Evolutionary conservation across 345 rosid species (phyloP).

Genomic region (Microcos paniculata): DNA sequence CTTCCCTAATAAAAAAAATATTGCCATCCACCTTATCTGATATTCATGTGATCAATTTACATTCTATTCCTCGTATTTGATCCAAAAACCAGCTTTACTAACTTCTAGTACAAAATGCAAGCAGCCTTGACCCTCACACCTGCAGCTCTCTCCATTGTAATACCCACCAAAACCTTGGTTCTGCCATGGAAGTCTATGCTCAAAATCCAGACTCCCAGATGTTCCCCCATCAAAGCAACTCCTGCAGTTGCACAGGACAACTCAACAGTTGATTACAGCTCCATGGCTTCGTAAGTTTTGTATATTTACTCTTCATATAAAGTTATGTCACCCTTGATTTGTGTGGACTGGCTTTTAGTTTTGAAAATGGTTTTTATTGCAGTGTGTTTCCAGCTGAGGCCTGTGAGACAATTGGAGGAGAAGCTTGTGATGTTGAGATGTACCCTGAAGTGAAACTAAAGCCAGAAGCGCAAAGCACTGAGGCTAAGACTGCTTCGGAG

Average conservation of each 20-base stretch:
- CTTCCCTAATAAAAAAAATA: slow-evolving; percentile 8
- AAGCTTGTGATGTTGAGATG: slow-evolving; percentile 57
- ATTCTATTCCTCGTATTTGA: neutral
- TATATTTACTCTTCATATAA: neutral
- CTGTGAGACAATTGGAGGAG: slow-evolving; percentile 66
- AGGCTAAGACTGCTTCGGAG: slow-evolving; percentile 38
- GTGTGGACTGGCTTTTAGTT: neutral
- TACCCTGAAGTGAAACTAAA: slow-evolving; percentile 66
- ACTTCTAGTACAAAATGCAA: slow-evolving; percentile 29
- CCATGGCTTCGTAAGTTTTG: slow-evolving; percentile 44
- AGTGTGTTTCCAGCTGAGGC: slow-evolving; percentile 77
- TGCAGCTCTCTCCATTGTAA: slow-evolving; percentile 10
- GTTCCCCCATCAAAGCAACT: slow-evolving; percentile 27
- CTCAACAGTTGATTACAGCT: slow-evolving; percentile 49
- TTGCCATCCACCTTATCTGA: slow-evolving; percentile 28
- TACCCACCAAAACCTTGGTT: slow-evolving; percentile 23
- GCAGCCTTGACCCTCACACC: slow-evolving; percentile 35
- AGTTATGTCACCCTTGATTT: neutral
- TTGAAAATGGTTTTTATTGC: neutral
- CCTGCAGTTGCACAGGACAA: slow-evolving; percentile 23
- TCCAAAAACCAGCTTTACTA: neutral
- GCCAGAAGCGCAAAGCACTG: slow-evolving; percentile 30
- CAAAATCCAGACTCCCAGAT: slow-evolving; percentile 18
- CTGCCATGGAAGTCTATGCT: slow-evolving; percentile 25
- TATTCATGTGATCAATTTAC: neutral